Conservation (phyloP, 2,329 filamentous ascomycete genomes). For the Pseudogymnoascus sp. region DNA sequence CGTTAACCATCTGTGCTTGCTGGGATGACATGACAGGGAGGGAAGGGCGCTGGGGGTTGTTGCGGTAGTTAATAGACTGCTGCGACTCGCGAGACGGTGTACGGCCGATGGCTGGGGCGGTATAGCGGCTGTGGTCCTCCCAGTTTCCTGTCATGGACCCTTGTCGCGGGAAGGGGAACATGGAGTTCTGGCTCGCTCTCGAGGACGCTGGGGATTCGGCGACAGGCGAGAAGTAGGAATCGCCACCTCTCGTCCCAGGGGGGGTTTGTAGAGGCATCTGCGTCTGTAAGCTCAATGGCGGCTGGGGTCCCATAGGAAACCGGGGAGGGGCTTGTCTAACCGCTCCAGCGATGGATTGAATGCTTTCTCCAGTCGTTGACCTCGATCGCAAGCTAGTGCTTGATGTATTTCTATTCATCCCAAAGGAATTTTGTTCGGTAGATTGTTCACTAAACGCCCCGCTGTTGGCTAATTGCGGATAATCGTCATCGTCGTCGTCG, state of each 20-base stretch:
- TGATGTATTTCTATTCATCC: constrained; percentile 60
- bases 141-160: constrained; percentile 59
- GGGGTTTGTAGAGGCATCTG: constrained; percentile 33
- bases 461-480: constrained; percentile 23
- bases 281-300: constrained; percentile 62
- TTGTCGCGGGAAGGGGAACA: constrained; percentile 75
- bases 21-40: constrained; percentile 61
- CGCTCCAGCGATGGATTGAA: constrained; percentile 48
- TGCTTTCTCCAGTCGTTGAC: constrained; percentile 66
- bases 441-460: constrained; percentile 27
- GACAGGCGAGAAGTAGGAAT: constrained; percentile 90
- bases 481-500: constrained; percentile 53
- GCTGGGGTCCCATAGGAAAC: constrained; percentile 52
- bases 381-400: constrained; percentile 67
- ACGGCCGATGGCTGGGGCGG: constrained; percentile 76
- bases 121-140: constrained; percentile 73
- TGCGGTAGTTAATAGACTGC: constrained; percentile 54
- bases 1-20: constrained; percentile 37
- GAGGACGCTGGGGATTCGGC: constrained; percentile 71
- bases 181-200: constrained; percentile 66
- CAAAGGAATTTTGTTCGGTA: constrained; percentile 38
- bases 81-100: constrained; percentile 71
- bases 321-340: constrained; percentile 53
- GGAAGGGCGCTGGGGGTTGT: constrained; percentile 66
- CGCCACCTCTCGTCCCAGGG: constrained; percentile 31